Percentiles rank a stretch among this genome's conserved stretches.
phyloP scores from a whole-genome alignment of 257 asterid genomes.

The Ligustrum vulgare region DNA sequence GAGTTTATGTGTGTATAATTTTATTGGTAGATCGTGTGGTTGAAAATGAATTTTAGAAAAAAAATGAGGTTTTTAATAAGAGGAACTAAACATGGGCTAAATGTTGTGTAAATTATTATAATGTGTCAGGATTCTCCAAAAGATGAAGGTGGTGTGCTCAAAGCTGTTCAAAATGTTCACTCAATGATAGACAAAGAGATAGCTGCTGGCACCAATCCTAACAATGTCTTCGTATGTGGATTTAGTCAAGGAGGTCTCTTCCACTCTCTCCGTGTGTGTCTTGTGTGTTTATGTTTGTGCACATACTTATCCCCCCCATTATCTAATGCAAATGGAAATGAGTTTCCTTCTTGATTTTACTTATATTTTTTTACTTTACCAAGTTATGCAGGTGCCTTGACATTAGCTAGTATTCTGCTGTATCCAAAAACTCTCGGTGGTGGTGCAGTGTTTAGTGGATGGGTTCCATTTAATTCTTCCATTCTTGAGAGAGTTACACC shows the following conservation, averaged over 20 bases:
- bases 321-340: neutral
- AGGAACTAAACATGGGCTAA: no score
- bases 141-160: conserved; percentile 63
- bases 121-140: conserved; percentile 71
- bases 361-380: conserved; percentile 12
- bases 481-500: conserved; percentile 59
- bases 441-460: conserved; percentile 95
- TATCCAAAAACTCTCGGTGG: conserved; percentile 93
- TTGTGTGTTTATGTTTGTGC: neutral
- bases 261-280: conserved; percentile 10
- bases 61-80: no score
- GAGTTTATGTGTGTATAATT: no score
- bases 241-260: conserved; percentile 94
- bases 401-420: conserved; percentile 86
- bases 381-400: conserved; percentile 69
- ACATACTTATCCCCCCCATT: neutral
- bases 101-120: neutral
- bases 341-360: conserved; percentile 13
- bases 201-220: conserved; percentile 71
- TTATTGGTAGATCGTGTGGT: no score
- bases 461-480: conserved; percentile 86
- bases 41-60: no score
- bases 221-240: conserved; percentile 78
- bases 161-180: conserved; percentile 84
- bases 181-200: conserved; percentile 81